Evolutionary conservation across 495 filamentous ascomycete species (phyloP), one percentile per base, ranked within the genome.

Genomic region (Penicillium macrosclerotiorum): DNA sequence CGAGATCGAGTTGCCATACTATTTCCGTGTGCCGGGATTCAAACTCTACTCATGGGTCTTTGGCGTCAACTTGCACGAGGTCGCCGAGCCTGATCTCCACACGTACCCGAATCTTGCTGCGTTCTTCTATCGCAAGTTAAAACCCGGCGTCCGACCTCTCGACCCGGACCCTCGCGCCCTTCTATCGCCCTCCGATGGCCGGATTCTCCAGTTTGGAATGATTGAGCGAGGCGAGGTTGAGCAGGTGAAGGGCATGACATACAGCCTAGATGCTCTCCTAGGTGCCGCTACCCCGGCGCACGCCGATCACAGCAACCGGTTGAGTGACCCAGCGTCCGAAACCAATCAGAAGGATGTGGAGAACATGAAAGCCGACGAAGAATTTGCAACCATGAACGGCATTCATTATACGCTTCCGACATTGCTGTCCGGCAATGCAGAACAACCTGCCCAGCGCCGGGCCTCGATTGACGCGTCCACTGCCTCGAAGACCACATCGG

Each of bases 161-260:
- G 90, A 96, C 59, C 77, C 86, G 0, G 85, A 90, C 55, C 80
- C 79, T 2, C 83, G 82, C 51, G 84, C 88, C 2, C 72, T 98
- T 8, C 65, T 97, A 2, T 88, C 90, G 0, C 93, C 93, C 9
- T 79, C 94, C 11, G 93, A 99, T 65, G 94, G 93, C 7, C 81
- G 84, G 37, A 76, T 99, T 20, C 74, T 99, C 12, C 93, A 97
- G 59, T 97, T 89, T 55, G 93, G 93, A 3, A 84, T 79, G 51
- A 95, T 99, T 44, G 85, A 93, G 52, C 79, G 86, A 37, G 92
- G 91, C 22, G 86, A 95, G 54, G 91, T 99, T n/a, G 93, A 97
- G 65, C 93, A 97, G 64, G 92, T 97, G 29, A 99, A 99, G 65
- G 93, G 93, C 34, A 92, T 97, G 77, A 97, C 90, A 3, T 99